phyloP scores from a whole-genome alignment of 2,329 filamentous ascomycete genomes.

The Arthrobotrys iridis region DNA sequence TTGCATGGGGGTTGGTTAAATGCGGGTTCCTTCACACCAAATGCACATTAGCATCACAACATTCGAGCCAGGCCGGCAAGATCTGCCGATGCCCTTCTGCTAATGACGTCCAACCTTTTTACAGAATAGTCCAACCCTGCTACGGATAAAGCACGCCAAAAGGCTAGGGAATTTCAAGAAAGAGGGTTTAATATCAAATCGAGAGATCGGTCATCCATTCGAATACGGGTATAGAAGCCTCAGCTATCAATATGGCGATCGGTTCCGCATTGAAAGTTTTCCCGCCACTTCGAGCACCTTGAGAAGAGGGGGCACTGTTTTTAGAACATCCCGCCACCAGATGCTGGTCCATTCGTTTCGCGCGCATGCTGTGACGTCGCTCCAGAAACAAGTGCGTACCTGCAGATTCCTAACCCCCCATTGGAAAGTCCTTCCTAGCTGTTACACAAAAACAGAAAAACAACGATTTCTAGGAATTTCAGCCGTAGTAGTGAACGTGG shows the following conservation, averaged over 20 bases:
- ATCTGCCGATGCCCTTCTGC: constrained; percentile 8
- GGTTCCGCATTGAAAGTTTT: not conserved
- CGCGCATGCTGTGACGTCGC: constrained; percentile 51
- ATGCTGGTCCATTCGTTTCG: constrained; percentile 37
- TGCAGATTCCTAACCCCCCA: constrained; percentile 46
- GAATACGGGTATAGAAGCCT: not conserved
- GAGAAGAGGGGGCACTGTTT: constrained; percentile 18
- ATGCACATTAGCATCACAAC: constrained; percentile 23
- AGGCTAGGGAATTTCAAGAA: constrained; percentile 20
- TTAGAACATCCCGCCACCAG: constrained; percentile 41
- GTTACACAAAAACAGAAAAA: constrained; percentile 49
- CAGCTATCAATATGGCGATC: constrained; percentile 5
- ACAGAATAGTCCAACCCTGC: constrained; percentile 17
- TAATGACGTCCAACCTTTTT: constrained; percentile 20
- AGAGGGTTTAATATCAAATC: constrained; percentile 26
- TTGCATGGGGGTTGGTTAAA: constrained; percentile 40
- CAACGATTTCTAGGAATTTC: constrained; percentile 5
- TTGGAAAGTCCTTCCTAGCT: constrained; percentile 40
- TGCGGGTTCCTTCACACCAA: constrained; percentile 40
- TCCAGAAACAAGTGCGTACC: constrained; percentile 32
- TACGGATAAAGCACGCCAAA: constrained; percentile 20
- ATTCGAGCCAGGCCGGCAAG: not conserved
- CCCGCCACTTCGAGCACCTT: not conserved
- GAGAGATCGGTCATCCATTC: constrained; percentile 12
- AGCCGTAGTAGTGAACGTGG: constrained; percentile 19